Evolutionary conservation across 2,329 filamentous ascomycete species (phyloP).

Genomic region (Apiospora phragmitis): DNA sequence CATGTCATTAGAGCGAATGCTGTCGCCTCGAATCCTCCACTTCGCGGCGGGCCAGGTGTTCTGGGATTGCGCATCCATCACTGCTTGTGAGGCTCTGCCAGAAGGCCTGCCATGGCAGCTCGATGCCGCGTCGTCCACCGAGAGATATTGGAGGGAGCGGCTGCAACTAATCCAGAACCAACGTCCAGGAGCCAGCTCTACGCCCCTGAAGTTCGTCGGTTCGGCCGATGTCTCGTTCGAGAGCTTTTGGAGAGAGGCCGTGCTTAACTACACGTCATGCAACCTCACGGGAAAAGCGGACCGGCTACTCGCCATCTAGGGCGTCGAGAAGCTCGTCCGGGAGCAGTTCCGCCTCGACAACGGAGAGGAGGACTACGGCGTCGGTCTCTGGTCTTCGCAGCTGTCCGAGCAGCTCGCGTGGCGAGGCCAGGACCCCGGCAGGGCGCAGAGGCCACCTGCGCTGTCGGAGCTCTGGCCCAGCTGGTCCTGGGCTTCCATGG

Average conservation of each 20-base stretch:
- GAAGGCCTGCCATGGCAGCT: conserved; percentile 17
- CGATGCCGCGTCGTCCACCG: conserved; percentile 15
- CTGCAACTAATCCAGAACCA: conserved; percentile 8
- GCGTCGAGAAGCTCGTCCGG: conserved; percentile 20
- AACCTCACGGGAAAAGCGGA: conserved; percentile 18
- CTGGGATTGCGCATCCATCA: conserved; percentile 26
- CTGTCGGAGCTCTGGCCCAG: neutral
- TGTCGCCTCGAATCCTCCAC: conserved; percentile 24
- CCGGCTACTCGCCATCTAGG: conserved; percentile 20
- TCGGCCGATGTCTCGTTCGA: conserved; percentile 13
- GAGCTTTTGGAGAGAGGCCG: conserved; percentile 21
- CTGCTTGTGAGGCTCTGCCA: conserved; percentile 22
- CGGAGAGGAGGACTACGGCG: conserved; percentile 11
- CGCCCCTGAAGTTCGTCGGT: neutral
- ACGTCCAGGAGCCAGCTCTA: neutral
- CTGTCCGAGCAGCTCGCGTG: conserved; percentile 23
- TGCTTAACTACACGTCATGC: conserved; percentile 22
- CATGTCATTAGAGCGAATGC: conserved; percentile 18
- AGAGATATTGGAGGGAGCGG: conserved; percentile 19
- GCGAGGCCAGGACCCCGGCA: conserved; percentile 11
- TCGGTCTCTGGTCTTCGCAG: conserved; percentile 19
- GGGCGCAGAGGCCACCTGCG: neutral
- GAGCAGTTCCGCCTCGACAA: conserved; percentile 15
- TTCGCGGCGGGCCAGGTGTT: conserved; percentile 21
- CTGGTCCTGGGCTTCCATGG: conserved; percentile 14